Conservation (phyloP, 1,284 basidiomycete genomes). For the Sutorius eximius region DNA sequence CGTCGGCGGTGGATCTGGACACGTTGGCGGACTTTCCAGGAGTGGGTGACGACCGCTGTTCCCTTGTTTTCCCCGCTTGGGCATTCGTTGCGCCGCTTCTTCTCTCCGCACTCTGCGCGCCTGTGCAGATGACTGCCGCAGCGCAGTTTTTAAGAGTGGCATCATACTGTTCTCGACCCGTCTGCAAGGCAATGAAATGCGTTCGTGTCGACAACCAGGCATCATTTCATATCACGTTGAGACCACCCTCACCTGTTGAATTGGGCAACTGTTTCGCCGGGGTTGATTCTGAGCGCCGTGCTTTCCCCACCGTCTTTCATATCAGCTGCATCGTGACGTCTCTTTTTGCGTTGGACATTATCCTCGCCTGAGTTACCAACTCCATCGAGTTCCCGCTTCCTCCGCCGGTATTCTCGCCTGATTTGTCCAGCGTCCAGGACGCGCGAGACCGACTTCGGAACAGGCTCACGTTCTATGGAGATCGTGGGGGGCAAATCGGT, state of each 20-base stretch:
- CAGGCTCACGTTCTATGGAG: conserved; percentile 48
- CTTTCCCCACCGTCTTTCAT: conserved; percentile 24
- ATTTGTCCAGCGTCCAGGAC: conserved; percentile 62
- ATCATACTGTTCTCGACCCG: conserved; percentile 72
- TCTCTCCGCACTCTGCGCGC: conserved; percentile 48
- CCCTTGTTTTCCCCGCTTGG: conserved; percentile 15
- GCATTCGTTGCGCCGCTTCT: conserved; percentile 34
- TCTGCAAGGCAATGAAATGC: conserved; percentile 37
- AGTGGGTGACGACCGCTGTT: conserved; percentile 16
- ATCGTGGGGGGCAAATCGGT: conserved; percentile 47
- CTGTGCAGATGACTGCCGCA: conserved; percentile 55
- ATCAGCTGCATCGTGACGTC: conserved; percentile 24
- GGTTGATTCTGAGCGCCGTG: conserved; percentile 49
- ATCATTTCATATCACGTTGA: conserved; percentile 6
- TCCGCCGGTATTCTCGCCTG: conserved; percentile 52
- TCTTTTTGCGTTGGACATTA: conserved; percentile 41
- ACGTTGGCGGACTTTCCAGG: conserved; percentile 13
- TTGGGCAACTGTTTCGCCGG: conserved; percentile 69
- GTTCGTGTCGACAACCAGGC: conserved; percentile 8
- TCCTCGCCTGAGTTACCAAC: conserved; percentile 32
- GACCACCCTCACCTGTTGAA: conserved; percentile 60
- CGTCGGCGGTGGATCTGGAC: conserved; percentile 18
- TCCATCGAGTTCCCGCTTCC: conserved; percentile 46
- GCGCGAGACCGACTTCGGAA: conserved; percentile 66
- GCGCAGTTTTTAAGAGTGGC: conserved; percentile 58